These are phyloP conservation scores for Cryptococcus neoformans DNA, from an alignment of 1,284 basidiomycete genomes.

Conservation along the genomic window DNA sequence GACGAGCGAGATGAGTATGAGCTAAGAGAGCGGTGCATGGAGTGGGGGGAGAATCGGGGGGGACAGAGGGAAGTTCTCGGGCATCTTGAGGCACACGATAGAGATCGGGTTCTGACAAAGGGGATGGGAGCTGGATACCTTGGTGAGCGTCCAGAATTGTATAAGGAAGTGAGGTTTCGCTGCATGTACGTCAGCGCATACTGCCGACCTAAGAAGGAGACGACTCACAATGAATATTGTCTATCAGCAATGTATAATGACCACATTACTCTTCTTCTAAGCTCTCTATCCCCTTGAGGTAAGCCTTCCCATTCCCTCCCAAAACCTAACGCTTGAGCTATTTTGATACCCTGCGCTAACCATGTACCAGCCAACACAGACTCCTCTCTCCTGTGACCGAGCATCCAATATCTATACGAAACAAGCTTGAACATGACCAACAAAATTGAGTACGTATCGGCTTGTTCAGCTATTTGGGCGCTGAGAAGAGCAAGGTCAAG, in stretches of 20 bases:
- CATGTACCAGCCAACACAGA: conserved; percentile 29
- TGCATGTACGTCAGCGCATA: too few relatives aligned
- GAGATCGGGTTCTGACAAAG: conserved; percentile 40
- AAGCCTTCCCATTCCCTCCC: conserved; percentile 45
- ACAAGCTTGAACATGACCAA: conserved; percentile 42
- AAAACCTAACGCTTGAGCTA: conserved; percentile 41
- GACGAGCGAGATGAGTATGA: conserved; percentile 38
- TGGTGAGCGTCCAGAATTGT: conserved; percentile 42
- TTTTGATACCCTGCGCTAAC: conserved; percentile 41
- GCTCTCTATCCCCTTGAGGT: conserved; percentile 39
- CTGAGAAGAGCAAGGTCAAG: conserved; percentile 38
- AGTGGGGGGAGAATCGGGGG: conserved; percentile 34
- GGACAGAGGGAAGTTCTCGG: conserved; percentile 29
- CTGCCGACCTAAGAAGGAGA: too few relatives aligned
- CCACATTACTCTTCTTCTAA: conserved; percentile 43
- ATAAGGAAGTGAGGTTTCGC: conserved; percentile 41
- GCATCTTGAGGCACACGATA: conserved; percentile 29
- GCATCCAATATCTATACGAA: conserved; percentile 35
- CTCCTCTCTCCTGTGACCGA: conserved; percentile 16
- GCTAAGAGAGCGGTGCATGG: conserved; percentile 41
- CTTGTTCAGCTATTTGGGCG: conserved; percentile 34
- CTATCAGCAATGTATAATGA: conserved; percentile 42
- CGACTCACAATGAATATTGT: conserved; percentile 26
- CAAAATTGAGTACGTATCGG: conserved; percentile 39
- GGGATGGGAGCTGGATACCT: conserved; percentile 39